A percentile compares a stretch with the other conserved stretches of the same genome.
Evolutionary conservation across 83 land plant species (phyloP).

Genomic region (Thuja plicata): DNA sequence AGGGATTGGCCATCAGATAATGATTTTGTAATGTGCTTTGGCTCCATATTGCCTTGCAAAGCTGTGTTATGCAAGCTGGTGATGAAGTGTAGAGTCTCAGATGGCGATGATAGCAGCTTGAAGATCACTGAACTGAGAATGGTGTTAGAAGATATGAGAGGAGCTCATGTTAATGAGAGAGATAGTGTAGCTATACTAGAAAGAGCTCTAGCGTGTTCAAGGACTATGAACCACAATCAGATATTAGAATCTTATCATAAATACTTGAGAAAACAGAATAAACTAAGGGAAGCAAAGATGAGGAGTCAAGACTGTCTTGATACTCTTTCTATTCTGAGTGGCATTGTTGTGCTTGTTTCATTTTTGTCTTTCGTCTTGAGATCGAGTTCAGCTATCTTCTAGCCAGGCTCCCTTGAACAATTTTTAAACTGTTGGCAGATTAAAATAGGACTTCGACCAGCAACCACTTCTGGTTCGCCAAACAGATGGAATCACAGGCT

Average conservation of each 20-base stretch:
- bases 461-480: no score
- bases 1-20: conserved; percentile 79
- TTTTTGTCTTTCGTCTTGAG: neutral
- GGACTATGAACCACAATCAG: neutral
- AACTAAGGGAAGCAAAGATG: neutral
- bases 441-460: no score
- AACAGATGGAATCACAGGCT: no score
- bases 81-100: neutral
- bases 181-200: neutral
- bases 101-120: neutral
- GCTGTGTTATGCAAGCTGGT: neutral
- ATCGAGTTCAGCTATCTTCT: neutral
- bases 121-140: neutral
- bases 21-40: conserved; percentile 64
- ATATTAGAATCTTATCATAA: neutral
- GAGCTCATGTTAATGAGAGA: neutral
- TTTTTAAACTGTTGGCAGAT: no score
- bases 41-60: conserved; percentile 44
- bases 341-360: neutral
- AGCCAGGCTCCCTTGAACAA: neutral
- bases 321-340: neutral
- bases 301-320: neutral
- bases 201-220: neutral
- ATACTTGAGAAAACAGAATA: neutral
- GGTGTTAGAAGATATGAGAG: neutral